These are phyloP conservation scores for Rhizophagus prolifer DNA, from an alignment of 192 early-diverging fungal genomes.

Conservation along the genomic window DNA sequence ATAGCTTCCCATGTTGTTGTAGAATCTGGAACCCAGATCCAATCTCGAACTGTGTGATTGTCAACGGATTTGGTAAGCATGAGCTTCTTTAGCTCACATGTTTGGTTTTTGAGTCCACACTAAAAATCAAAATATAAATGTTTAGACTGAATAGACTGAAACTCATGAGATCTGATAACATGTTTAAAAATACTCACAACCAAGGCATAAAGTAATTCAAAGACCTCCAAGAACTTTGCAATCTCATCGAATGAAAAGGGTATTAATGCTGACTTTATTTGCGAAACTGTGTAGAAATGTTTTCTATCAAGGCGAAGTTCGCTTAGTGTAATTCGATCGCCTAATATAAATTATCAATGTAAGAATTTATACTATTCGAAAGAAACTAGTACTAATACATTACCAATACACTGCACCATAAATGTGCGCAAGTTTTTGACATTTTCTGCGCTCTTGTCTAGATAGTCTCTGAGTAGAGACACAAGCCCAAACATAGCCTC, in stretches of 20 bases:
- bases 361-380: too few relatives aligned
- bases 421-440: neutral
- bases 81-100: constrained; percentile 11
- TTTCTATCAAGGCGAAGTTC: too few relatives aligned
- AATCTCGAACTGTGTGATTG: neutral
- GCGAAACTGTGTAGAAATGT: too few relatives aligned
- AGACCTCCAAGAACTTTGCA: neutral
- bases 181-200: constrained; percentile 20
- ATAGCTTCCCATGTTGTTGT: constrained; percentile 9
- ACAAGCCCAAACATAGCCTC: constrained; percentile 19
- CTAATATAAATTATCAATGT: too few relatives aligned
- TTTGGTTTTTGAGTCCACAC: constrained; percentile 5
- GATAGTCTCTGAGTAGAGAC: constrained; percentile 12
- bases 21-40: constrained; percentile 10
- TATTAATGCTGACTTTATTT: neutral
- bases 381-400: too few relatives aligned
- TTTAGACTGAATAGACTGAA: too few relatives aligned
- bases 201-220: constrained; percentile 22
- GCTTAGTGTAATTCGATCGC: neutral
- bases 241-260: constrained; percentile 1
- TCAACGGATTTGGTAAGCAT: constrained; percentile 11
- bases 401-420: neutral
- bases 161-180: constrained; percentile 4
- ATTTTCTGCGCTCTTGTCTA: constrained; percentile 25
- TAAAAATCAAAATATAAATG: constrained; percentile 18